phyloP scores from a whole-genome alignment of 106 monocot species.

The Chionographis japonica region DNA sequence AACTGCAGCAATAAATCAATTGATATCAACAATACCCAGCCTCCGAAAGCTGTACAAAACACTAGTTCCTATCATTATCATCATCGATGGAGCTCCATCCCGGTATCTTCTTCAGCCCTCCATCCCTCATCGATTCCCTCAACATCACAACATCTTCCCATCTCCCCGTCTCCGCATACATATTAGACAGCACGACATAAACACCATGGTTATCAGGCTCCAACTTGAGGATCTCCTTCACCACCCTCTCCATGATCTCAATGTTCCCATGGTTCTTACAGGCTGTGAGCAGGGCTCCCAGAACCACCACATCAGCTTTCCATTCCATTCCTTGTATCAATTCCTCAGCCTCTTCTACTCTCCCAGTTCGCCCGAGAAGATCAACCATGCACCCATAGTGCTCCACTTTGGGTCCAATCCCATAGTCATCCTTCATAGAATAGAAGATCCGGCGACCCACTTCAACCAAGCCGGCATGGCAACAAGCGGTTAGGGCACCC shows the following conservation, averaged over 20 bases:
- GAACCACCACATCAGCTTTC: constrained; percentile 49
- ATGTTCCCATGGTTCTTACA: constrained; percentile 52
- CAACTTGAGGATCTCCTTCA: constrained; percentile 48
- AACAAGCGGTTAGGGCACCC: constrained; percentile 69
- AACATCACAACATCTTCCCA: constrained; percentile 70
- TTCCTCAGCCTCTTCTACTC: constrained; percentile 54
- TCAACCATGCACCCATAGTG: constrained; percentile 80
- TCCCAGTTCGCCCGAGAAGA: constrained; percentile 70
- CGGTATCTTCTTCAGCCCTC: constrained; percentile 58
- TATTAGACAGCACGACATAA: constrained; percentile 66
- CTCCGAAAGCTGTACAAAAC: too few species aligned
- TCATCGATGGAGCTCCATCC: constrained; percentile 59
- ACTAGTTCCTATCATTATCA: not conserved
- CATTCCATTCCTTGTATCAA: constrained; percentile 54
- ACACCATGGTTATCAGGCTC: constrained; percentile 66
- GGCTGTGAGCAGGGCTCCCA: constrained; percentile 68
- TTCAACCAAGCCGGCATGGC: constrained; percentile 47
- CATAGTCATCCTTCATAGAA: constrained; percentile 36
- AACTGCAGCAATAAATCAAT: too few species aligned
- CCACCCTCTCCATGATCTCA: constrained; percentile 71
- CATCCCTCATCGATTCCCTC: constrained; percentile 54
- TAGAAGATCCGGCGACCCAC: constrained; percentile 39
- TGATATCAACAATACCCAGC: too few species aligned
- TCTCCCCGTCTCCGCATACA: constrained; percentile 67
- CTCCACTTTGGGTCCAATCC: constrained; percentile 47